Evolutionary conservation across 129 eudicot species (phyloP), one percentile per base, ranked within the genome.

Genomic region (Chrysanthemum lavandulifolium): DNA sequence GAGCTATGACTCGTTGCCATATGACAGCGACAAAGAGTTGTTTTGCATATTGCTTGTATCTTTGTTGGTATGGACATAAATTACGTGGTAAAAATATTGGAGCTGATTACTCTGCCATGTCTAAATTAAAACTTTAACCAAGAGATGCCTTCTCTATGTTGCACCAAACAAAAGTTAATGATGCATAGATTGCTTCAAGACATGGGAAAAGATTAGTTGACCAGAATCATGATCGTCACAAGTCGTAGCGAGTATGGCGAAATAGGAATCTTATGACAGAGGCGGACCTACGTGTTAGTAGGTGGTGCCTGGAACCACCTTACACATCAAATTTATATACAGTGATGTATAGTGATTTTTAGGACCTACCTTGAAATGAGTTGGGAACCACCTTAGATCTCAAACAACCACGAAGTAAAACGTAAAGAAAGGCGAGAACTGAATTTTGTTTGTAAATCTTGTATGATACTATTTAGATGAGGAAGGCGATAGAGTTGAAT

Each of bases 41-140:
- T 82, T 83, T 65, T 83, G 62, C 77, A 83, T 6, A 75, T 83
- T 79, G 84, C 84, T 40, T 79, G 79, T 76, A 75, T 83, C 56
- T 83, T 66, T 72, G 25, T 45, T 47, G 82, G 79, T 23, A 48
- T 13, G 6, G 53, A 72, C 40, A 54, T 18, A 51, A 60, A 58
- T 59, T 27, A 5, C 2, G 74, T 71, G 18, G 65, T 9, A 7
- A 55, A 7, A 9, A 53, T 83, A 71, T 14, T 79, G 15, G 73
- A 75, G 66, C 54, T 21, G 73, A 65, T 53, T 75, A 53, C 48
- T 65, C 65, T 53, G 73, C 67, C 36, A 8, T 6, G 40, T 65
- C 66, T 14, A 50, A 10, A 54, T 75, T 25, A 13, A 21, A 14
- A 75, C 65, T 11, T 29, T 75, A 2, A 36, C 7, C 4, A 75